Percentiles rank a stretch among this genome's conserved stretches.
Evolutionary conservation across 768 basidiomycete genomes (phyloP).

Genomic region (Mycena filopes): DNA sequence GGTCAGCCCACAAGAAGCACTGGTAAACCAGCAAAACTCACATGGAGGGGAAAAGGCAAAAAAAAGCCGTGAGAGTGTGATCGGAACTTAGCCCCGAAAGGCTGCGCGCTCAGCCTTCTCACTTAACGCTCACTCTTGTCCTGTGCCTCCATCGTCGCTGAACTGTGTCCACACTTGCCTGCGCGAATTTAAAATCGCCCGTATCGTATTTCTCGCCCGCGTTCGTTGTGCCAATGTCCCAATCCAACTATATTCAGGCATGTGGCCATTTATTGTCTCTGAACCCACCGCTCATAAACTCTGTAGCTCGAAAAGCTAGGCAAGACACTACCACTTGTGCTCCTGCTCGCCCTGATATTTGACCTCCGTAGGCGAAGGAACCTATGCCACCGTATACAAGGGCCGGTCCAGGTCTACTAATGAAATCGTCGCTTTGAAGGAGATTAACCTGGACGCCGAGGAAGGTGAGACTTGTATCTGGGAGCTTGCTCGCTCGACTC

Average conservation of each 20-base stretch:
- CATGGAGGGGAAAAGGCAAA: slow-evolving; percentile 8
- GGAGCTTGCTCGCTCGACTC: too few species aligned
- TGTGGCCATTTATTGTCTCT: slow-evolving; percentile 22
- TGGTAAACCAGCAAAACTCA: slow-evolving; percentile 25
- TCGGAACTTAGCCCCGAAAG: neutral
- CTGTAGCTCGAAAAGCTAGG: slow-evolving; percentile 90
- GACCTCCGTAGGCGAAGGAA: slow-evolving; percentile 86
- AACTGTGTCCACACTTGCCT: too few species aligned
- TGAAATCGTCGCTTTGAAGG: slow-evolving; percentile 97
- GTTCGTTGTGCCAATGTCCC: neutral
- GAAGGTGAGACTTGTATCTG: too few species aligned
- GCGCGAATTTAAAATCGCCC: too few species aligned
- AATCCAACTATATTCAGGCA: slow-evolving; percentile 68
- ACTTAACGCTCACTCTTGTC: too few species aligned
- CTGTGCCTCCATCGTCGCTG: too few species aligned
- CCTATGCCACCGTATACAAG: slow-evolving; percentile 98
- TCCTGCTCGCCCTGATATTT: slow-evolving; percentile 37
- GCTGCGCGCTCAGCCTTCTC: too few species aligned
- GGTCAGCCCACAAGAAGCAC: slow-evolving; percentile 1
- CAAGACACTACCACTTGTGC: slow-evolving; percentile 32
- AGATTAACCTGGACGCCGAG: slow-evolving; percentile 99
- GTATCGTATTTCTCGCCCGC: neutral
- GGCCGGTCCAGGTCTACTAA: slow-evolving; percentile 98
- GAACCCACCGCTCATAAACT: neutral
- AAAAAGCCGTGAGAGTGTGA: slow-evolving; percentile 7